Conservation (phyloP, 371 early-diverging fungal genomes). For the Parasitella parasitica region DNA sequence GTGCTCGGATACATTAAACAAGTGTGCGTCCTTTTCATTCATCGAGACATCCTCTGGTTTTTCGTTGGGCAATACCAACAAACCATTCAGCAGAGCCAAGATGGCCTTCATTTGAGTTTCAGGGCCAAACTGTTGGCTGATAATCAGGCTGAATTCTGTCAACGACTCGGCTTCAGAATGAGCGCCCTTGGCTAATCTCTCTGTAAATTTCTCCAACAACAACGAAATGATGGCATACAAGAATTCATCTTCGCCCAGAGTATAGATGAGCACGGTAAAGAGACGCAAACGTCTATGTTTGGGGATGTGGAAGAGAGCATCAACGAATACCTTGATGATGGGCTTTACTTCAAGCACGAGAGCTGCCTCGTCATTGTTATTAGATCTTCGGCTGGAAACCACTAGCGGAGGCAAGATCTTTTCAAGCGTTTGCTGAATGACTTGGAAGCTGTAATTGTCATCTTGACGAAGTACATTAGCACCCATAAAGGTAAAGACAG, state of each 20-base stretch:
- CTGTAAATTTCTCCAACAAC: conserved; percentile 72
- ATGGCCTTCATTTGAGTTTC: conserved; percentile 71
- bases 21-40: conserved; percentile 13
- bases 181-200: conserved; percentile 52
- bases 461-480: conserved; percentile 92
- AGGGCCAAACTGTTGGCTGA: conserved; percentile 65
- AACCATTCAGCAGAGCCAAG: conserved; percentile 55
- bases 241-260: conserved; percentile 79
- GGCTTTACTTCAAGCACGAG: conserved; percentile 61
- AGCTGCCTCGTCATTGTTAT: conserved; percentile 41
- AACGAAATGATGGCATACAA: conserved; percentile 73
- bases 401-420: conserved; percentile 88
- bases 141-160: conserved; percentile 65
- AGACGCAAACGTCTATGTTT: conserved; percentile 88
- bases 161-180: conserved; percentile 59
- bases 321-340: conserved; percentile 88
- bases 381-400: conserved; percentile 53
- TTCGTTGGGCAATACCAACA: conserved; percentile 68
- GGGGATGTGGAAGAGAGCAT: conserved; percentile 91
- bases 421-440: conserved; percentile 87
- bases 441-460: conserved; percentile 94
- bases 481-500: conserved; percentile 98
- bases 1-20: conserved; percentile 56
- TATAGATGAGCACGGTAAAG: conserved; percentile 78
- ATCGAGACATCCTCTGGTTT: conserved; percentile 46